Conservation (phyloP, 495 filamentous ascomycete genomes). For the Penicillium maclennaniae region DNA sequence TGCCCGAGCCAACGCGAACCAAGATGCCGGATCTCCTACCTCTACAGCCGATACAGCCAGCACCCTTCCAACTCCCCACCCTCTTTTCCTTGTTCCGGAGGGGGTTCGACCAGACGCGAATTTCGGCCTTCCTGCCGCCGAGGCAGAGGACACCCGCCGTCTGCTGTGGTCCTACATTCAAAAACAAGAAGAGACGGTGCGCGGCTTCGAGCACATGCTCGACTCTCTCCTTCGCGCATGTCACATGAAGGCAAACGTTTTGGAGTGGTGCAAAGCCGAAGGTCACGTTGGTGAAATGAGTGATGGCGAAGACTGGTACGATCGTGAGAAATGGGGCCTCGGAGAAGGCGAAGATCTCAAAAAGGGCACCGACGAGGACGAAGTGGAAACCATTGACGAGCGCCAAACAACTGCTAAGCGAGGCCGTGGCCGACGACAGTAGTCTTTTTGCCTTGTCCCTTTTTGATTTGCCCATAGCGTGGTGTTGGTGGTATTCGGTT, state of each 20-base stretch:
- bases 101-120: constrained; percentile 69
- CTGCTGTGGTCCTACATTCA: constrained; percentile 83
- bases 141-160: constrained; percentile 86
- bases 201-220: constrained; percentile 72
- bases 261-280: constrained; percentile 86
- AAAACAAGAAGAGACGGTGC: constrained; percentile 91
- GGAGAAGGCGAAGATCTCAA: constrained; percentile 69
- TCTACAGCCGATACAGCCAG: constrained; percentile 46
- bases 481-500: constrained; percentile 26
- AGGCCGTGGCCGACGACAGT: constrained; percentile 39
- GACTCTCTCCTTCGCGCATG: constrained; percentile 72
- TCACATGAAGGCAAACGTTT: constrained; percentile 71
- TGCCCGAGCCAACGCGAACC: constrained; percentile 55
- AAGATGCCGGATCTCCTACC: constrained; percentile 37
- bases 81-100: constrained; percentile 76
- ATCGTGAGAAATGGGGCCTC: constrained; percentile 82
- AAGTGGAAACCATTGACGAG: constrained; percentile 68
- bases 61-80: constrained; percentile 62
- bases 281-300: constrained; percentile 81
- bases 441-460: constrained; percentile 2
- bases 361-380: constrained; percentile 90
- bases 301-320: constrained; percentile 96
- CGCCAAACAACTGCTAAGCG: constrained; percentile 73
- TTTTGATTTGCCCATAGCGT: constrained; percentile 21
- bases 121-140: constrained; percentile 70